These are phyloP conservation scores for Megacollybia marginata DNA, from an alignment of 768 basidiomycete species.

Conservation along the genomic window DNA sequence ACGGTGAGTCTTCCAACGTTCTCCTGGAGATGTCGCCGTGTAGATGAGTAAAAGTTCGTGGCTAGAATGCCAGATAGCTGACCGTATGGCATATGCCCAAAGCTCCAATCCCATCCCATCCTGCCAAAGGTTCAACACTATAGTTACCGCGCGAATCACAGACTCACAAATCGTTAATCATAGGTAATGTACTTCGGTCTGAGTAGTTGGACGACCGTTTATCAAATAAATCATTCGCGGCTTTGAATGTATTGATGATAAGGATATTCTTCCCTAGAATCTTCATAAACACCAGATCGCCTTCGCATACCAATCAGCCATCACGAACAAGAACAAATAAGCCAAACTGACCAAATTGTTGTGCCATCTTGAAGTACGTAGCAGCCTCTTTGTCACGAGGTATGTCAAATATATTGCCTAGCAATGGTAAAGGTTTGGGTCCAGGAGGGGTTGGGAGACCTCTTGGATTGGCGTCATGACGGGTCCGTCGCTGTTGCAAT, in stretches of 20 bases:
- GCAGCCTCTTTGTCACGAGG: constrained; percentile 24
- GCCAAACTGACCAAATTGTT: constrained; percentile 29
- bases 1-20: constrained; percentile 44
- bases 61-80: constrained; percentile 4
- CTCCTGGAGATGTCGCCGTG: constrained; percentile 24
- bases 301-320: constrained; percentile 16
- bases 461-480: constrained; percentile 7
- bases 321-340: neutral
- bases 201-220: constrained; percentile 51
- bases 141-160: no score
- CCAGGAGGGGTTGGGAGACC: constrained; percentile 44
- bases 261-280: constrained; percentile 42
- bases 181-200: constrained; percentile 36
- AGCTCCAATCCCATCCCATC: constrained; percentile 42
- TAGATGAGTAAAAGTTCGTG: constrained; percentile 3
- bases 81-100: constrained; percentile 50
- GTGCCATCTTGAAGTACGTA: constrained; percentile 33
- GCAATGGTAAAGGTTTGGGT: constrained; percentile 41
- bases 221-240: constrained; percentile 48
- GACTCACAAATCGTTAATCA: constrained; percentile 44
- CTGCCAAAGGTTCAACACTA: constrained; percentile 24
- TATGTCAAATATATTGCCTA: constrained; percentile 43
- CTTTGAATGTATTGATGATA: constrained; percentile 38
- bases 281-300: constrained; percentile 47
- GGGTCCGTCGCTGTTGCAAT: neutral